phyloP scores from a whole-genome alignment of 176 grass and related monocot genomes.

The Chloris gayana region DNA sequence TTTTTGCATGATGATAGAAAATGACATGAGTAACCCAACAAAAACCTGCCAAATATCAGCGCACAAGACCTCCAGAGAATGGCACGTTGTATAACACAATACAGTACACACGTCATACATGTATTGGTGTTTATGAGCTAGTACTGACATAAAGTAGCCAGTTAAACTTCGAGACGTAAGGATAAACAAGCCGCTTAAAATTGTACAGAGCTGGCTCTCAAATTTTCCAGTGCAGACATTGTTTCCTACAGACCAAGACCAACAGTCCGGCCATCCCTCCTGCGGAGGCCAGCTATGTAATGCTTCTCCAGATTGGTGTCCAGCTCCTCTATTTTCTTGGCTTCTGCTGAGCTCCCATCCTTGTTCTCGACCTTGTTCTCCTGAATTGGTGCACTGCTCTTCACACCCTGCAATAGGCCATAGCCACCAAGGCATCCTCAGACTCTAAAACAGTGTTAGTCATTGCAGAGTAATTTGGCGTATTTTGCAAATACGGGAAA shows the following conservation, averaged over 20 bases:
- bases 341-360: slow-evolving; percentile 47
- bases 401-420: slow-evolving; percentile 94
- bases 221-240: neutral
- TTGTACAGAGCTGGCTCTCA: slow-evolving; percentile 11
- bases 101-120: neutral
- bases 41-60: too few relatives aligned
- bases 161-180: neutral
- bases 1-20: too few relatives aligned
- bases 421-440: slow-evolving; percentile 98
- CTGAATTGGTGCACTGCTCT: slow-evolving; percentile 44
- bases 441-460: slow-evolving; percentile 98
- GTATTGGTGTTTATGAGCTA: slow-evolving; percentile 5
- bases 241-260: slow-evolving; percentile 83
- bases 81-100: neutral
- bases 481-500: slow-evolving; percentile 17
- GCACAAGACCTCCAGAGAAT: neutral
- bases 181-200: slow-evolving; percentile 11
- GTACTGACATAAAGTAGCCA: neutral
- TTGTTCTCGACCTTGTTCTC: slow-evolving; percentile 41
- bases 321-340: slow-evolving; percentile 84
- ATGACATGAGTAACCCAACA: too few relatives aligned
- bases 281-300: slow-evolving; percentile 83
- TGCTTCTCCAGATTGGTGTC: slow-evolving; percentile 96
- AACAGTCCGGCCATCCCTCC: slow-evolving; percentile 92
- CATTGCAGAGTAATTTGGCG: slow-evolving; percentile 31